Evolutionary conservation across 164 flowering plant species (phyloP), one percentile per base, ranked within the genome.

Genomic region (Macadamia tetraphylla): DNA sequence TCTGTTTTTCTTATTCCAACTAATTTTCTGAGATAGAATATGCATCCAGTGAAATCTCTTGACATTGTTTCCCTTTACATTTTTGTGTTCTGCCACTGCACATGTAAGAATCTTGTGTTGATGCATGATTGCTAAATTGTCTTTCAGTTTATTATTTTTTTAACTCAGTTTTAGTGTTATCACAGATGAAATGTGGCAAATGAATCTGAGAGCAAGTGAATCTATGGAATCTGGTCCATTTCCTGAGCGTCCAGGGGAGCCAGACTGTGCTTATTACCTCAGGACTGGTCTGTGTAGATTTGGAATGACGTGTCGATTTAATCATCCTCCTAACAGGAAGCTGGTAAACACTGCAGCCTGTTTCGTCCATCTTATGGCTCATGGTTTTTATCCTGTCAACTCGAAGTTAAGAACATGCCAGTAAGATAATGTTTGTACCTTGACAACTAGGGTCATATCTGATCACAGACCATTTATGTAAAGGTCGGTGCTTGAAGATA

Each of bases 201-300:
- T 92, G 87, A 89, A 81, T 73, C 70, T 90, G 84, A 82, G 92
- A 72, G 69, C 92, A 57, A 76, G 76, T 60, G 94, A 90, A 72
- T 66, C 82, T 64, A 83, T 88, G 88, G 99, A 92, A 60, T 67
- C 83, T 62, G 87, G 87, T 68, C 76, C 84, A 23, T 92, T 87
- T 73, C 99, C 98, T 30, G 97, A 88, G 78, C 95, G 94, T 58
- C 90, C 88, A 23, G 98, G 91, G 44, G 98, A 88, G 77, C 92
- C 80, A 66, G 98, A 95, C 73, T 95, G 99, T 78, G 80, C 94
- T 49, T 95, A 87, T 73, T 95, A 92, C 71, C 82, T 92, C 67
- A 82, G 97, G 80, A 95, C 99, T 17, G 99, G 99, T 44, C 83
- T 86, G 31, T 94, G 99, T 72, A 85, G 96, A 80, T 94, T 84